These are phyloP conservation scores for Ophioceras dolichostomum DNA, from an alignment of 2,329 filamentous ascomycete species.

Conservation along the genomic window DNA sequence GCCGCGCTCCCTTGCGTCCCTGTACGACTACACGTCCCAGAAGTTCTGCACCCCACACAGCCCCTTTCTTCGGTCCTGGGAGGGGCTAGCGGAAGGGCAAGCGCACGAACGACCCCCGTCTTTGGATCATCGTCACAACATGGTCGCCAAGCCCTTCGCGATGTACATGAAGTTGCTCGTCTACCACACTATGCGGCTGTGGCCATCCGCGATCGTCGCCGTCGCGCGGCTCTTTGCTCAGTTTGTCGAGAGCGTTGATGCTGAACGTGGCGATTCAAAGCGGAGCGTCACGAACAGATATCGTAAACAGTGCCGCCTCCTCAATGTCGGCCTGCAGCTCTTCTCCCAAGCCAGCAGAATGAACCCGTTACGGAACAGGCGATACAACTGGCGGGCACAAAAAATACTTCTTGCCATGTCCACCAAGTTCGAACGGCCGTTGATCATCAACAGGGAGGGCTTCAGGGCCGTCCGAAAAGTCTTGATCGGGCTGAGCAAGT, in stretches of 20 bases:
- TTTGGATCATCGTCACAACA: slow-evolving; percentile 11
- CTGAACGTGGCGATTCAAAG: slow-evolving; percentile 11
- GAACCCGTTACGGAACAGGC: slow-evolving; percentile 21
- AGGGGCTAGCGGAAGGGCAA: too few relatives aligned
- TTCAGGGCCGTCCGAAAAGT: slow-evolving; percentile 44
- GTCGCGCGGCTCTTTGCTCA: slow-evolving; percentile 13
- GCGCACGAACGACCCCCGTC: too few relatives aligned
- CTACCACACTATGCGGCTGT: slow-evolving; percentile 15
- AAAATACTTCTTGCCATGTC: slow-evolving; percentile 40
- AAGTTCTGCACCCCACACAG: slow-evolving; percentile 11
- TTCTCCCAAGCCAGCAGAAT: slow-evolving; percentile 22
- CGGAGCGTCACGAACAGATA: slow-evolving; percentile 10
- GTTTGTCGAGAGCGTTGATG: too few relatives aligned
- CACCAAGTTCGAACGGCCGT: slow-evolving; percentile 29
- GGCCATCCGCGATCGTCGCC: slow-evolving; percentile 16
- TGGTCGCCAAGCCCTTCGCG: slow-evolving; percentile 12
- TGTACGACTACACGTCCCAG: slow-evolving; percentile 20
- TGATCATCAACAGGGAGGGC: slow-evolving; percentile 36
- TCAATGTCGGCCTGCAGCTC: slow-evolving; percentile 25
- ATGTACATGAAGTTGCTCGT: slow-evolving; percentile 14
- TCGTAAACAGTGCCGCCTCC: slow-evolving; percentile 19
- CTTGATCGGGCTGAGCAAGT: slow-evolving; percentile 40
- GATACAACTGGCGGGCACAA: slow-evolving; percentile 46
- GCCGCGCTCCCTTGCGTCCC: slow-evolving; percentile 14
- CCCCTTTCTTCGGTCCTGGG: too few relatives aligned